A percentile compares a stretch with the other conserved stretches of the same genome.
These are phyloP conservation scores for Turritis glabra DNA, from an alignment of 345 rosid genomes.

Conservation along the genomic window DNA sequence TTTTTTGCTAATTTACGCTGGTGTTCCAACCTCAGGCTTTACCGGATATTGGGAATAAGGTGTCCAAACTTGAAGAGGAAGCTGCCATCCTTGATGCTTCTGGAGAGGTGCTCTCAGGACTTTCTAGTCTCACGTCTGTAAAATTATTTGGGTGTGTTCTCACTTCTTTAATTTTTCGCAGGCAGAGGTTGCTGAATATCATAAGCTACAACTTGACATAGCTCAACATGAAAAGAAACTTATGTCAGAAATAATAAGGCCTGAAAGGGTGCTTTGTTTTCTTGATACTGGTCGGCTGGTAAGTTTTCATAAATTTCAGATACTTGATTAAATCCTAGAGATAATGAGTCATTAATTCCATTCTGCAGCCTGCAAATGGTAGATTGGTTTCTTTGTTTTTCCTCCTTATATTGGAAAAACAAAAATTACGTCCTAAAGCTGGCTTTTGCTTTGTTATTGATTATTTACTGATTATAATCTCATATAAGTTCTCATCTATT, in stretches of 20 bases:
- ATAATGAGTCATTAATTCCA: background rate
- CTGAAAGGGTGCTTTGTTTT: conserved; percentile 89
- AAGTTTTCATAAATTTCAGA: conserved; percentile 40
- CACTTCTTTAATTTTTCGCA: conserved; percentile 38
- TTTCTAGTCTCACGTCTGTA: conserved; percentile 16
- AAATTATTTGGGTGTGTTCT: background rate
- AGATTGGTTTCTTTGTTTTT: background rate
- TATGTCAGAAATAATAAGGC: conserved; percentile 90
- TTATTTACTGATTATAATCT: background rate
- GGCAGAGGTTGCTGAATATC: conserved; percentile 91
- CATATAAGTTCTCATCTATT: background rate
- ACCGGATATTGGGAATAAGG: conserved; percentile 84
- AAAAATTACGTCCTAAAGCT: background rate
- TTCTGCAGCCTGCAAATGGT: background rate
- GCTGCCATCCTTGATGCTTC: conserved; percentile 85
- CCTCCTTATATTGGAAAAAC: background rate
- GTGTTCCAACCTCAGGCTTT: conserved; percentile 55
- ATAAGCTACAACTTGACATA: conserved; percentile 81
- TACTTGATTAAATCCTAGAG: conserved; percentile 1
- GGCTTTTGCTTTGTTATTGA: background rate
- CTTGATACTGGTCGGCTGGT: conserved; percentile 95
- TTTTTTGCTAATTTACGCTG: conserved; percentile 19
- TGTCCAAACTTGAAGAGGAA: conserved; percentile 87
- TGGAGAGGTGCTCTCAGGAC: conserved; percentile 65
- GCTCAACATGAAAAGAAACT: conserved; percentile 88